phyloP scores from a whole-genome alignment of 139 green algal genomes.

The Dunaliella sp. region DNA sequence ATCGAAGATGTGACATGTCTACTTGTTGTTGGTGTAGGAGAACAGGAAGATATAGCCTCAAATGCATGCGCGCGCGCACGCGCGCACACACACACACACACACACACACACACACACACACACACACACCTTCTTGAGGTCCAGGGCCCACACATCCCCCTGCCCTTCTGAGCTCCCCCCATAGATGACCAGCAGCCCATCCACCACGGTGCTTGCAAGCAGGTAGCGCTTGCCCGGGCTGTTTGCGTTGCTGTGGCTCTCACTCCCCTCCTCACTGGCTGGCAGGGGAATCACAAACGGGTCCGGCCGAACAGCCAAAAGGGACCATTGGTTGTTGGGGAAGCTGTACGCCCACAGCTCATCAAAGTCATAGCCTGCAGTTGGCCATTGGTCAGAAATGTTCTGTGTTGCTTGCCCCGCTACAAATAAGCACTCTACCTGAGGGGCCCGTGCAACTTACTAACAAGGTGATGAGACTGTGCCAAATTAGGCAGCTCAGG shows the following conservation, averaged over 20 bases:
- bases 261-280: not conserved
- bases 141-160: constrained; percentile 38
- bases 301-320: not conserved
- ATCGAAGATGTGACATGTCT: no score
- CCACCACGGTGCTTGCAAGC: constrained; percentile 2
- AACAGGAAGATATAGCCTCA: no score
- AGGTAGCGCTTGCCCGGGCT: constrained; percentile 36
- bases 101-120: not conserved
- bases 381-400: no score
- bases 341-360: constrained; percentile 27
- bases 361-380: constrained; percentile 25
- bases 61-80: no score
- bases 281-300: not conserved
- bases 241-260: not conserved
- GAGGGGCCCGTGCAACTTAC: no score
- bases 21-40: no score
- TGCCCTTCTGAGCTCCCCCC: constrained; percentile 25
- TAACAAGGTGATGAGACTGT: no score
- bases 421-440: no score
- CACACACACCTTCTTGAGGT: constrained; percentile 10
- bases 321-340: not conserved
- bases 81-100: no score
- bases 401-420: no score
- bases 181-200: constrained; percentile 22
- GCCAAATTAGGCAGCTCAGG: no score